Base-by-base conservation (phyloP, 1,139 yeast species). In the Yamadazyma friedrichii region DNA sequence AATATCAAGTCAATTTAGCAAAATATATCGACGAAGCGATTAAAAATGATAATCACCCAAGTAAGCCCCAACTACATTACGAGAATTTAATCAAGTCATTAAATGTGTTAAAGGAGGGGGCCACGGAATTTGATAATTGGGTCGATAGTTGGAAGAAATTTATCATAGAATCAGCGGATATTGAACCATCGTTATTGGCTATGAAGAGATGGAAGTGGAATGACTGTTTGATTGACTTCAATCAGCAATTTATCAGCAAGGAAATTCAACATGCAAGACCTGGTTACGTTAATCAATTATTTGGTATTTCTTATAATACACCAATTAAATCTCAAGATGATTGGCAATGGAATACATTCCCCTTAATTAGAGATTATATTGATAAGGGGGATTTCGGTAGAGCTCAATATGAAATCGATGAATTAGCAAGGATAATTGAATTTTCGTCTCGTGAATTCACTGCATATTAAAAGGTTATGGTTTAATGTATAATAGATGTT, bases 181-280 rank as follows among this genome's bases (percentile, higher is more conserved):
- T 76, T 6, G 95, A 88, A 55, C 91, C 95, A 0, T 78, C 88
- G 3, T 60, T 84, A 36, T 66, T 85, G 42, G 76, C 91, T 0
- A 75, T 82, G 45, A 81, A 78, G 50, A 72, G 98, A 53, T 79
- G 88, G 84, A 78, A 78, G 46, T 85, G 95, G 88, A 91, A 91
- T 62, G 74, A 80, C 25, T 78, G 80, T 46, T 63, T 88, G 56
- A 62, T 78, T 13, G 62, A 66, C 13, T 70, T 88, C 42, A 86
- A 82, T 49, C 76, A 76, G 50, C 66, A 70, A 17, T 70, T 85
- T 48, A 63, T 69, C 15, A 39, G 40, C 11, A 62, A 69, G 3
- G 68, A 62, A 15, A 81, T 83, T 2, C 57, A 76, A 9, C 74
- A 76, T 4, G 58, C 64, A 5, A 70, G 96, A 36, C 70, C 78